A percentile compares a stretch with the other conserved stretches of the same genome.
phyloP scores from a whole-genome alignment of 2,329 filamentous ascomycete genomes.

The Aulographum hederae region DNA sequence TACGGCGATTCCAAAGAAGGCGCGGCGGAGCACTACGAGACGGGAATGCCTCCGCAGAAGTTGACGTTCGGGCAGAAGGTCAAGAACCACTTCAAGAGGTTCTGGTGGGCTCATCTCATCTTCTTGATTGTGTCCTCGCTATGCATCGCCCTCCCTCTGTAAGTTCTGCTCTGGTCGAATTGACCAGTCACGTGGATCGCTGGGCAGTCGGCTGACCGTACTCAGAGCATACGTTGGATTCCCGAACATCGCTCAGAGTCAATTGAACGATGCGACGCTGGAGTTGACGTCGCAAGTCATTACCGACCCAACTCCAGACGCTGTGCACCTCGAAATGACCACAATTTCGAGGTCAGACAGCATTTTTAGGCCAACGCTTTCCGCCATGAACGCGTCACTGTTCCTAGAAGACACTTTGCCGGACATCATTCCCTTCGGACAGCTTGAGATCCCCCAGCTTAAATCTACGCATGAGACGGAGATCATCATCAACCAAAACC shows the following conservation, averaged over 20 bases:
- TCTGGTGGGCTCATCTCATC: slow-evolving; percentile 44
- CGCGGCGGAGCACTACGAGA: too few relatives aligned
- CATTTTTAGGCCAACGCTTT: slow-evolving; percentile 34
- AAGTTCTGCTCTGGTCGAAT: slow-evolving; percentile 17
- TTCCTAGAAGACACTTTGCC: slow-evolving; percentile 23
- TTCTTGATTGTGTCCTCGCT: slow-evolving; percentile 30
- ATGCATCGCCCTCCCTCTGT: slow-evolving; percentile 41
- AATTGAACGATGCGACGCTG: slow-evolving; percentile 33
- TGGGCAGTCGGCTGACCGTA: slow-evolving; percentile 1
- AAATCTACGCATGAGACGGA: slow-evolving; percentile 23
- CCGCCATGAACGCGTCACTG: slow-evolving; percentile 32
- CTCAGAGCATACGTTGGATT: slow-evolving; percentile 38
- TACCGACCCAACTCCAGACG: slow-evolving; percentile 28
- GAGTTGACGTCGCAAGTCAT: slow-evolving; percentile 32
- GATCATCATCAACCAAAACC: slow-evolving; percentile 24
- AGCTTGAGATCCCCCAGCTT: slow-evolving; percentile 25
- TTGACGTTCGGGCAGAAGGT: slow-evolving; percentile 6
- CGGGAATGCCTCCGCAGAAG: too few relatives aligned
- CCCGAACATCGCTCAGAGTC: slow-evolving; percentile 36
- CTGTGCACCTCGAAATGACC: slow-evolving; percentile 29
- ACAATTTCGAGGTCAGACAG: slow-evolving; percentile 29
- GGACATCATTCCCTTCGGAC: slow-evolving; percentile 20
- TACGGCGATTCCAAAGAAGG: too few relatives aligned
- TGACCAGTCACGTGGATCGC: neutral
- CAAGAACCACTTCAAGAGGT: slow-evolving; percentile 14